These are phyloP conservation scores for Eimeria necatrix DNA, from an alignment of 169 alveolate species.

Conservation along the genomic window DNA sequence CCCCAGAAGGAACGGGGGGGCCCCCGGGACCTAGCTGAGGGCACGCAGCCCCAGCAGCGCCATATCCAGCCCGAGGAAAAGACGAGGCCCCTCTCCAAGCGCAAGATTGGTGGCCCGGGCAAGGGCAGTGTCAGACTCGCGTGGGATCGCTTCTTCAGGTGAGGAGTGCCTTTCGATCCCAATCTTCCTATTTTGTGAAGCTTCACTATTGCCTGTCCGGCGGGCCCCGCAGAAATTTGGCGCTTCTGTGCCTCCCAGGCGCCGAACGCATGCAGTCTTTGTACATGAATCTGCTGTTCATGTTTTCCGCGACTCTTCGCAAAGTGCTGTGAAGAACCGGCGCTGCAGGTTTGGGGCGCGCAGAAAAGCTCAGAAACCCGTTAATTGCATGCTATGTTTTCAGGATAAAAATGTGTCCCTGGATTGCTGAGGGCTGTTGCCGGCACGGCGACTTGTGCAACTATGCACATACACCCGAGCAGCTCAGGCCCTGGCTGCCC, in stretches of 20 bases:
- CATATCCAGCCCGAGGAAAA: neutral
- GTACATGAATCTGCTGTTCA: neutral
- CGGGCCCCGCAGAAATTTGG: neutral
- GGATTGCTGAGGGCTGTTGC: neutral
- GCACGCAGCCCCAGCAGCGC: neutral
- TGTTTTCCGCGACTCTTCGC: neutral
- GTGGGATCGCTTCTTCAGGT: slow-evolving; percentile 57
- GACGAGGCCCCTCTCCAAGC: neutral
- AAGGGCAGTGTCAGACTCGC: slow-evolving; percentile 30
- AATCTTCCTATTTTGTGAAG: too few species aligned
- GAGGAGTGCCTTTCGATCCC: too few species aligned
- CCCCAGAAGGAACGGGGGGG: slow-evolving; percentile 11
- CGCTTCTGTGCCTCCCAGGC: neutral
- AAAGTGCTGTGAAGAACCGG: neutral
- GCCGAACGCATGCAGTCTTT: neutral
- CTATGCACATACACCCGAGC: slow-evolving; percentile 24
- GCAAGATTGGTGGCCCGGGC: slow-evolving; percentile 16
- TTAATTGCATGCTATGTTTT: neutral
- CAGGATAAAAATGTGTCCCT: slow-evolving; percentile 29
- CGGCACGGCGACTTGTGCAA: slow-evolving; percentile 4
- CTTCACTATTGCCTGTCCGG: too few species aligned
- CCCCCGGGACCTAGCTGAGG: neutral
- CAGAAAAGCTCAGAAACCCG: neutral
- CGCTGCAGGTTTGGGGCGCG: neutral
- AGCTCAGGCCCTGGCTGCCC: neutral